Evolutionary conservation across 805 yeast species (phyloP), one percentile per base, ranked within the genome.

Genomic region (Candida silvicultrix): DNA sequence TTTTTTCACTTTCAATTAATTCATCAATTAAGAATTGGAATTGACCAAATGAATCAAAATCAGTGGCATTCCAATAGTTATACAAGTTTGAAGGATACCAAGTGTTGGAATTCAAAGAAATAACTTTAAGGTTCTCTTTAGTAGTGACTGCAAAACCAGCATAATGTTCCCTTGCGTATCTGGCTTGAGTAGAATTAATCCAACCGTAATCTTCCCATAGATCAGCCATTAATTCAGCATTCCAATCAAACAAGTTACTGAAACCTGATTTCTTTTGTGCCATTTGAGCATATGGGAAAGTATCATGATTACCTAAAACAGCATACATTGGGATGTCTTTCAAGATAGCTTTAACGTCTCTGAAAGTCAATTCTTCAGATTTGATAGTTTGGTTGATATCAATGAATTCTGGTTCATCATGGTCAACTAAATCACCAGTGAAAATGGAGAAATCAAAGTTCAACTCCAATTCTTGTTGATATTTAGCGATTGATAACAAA

Each of bases 1-100:
- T 67, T 32, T 54, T 47, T 62, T 83, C 89, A 51, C 83, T 71
- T 43, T 73, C 82, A 15, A 74, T 60, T 43, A 83, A 67, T 64
- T 84, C 89, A 44, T 77, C 73, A 42, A 80, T 73, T 49, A 83
- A 63, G 58, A 81, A 84, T 52, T 74, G 64, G 67, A 83, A 69
- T 52, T 76, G 78, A 2, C 88, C 89, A 56, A 81, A 81, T 22
- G 75, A 68, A 53, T 83, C 88, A 11, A 80, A 77, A 46, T 77
- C 69, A 18, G 73, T 61, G 54, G 77, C 73, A 49, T 71, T 70
- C 65, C 73, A 68, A 55, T 74, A 72, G 46, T 78, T 71, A 58
- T 83, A 80, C 49, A 73, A 75, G 60, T 84, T 83, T 64, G 77
- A 75, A 46, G 71, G 74, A 63, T 83, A 82, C 74, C 83, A 83